These are phyloP conservation scores for Flammula alnicola DNA, from an alignment of 1,284 basidiomycete species.

Conservation along the genomic window DNA sequence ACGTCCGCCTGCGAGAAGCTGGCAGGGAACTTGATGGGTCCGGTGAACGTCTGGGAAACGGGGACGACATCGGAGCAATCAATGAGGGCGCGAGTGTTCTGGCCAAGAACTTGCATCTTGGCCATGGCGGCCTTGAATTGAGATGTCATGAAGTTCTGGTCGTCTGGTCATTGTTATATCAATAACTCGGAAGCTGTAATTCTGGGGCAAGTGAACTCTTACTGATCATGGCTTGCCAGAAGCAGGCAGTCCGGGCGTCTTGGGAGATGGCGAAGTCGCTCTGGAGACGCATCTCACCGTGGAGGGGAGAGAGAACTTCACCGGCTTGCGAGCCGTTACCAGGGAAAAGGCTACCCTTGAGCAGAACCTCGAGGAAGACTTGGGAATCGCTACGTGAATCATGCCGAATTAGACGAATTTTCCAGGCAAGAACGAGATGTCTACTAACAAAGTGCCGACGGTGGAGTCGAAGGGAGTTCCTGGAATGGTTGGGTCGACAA, in stretches of 20 bases:
- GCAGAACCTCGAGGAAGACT: conserved; percentile 24
- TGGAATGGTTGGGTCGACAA: conserved; percentile 17
- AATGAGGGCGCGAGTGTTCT: conserved; percentile 17
- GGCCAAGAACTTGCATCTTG: conserved; percentile 27
- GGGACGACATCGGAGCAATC: conserved; percentile 31
- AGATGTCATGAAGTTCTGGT: conserved; percentile 30
- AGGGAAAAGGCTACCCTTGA: conserved; percentile 23
- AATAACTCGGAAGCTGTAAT: not conserved
- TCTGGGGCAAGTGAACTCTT: not conserved
- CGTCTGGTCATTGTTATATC: conserved; percentile 5
- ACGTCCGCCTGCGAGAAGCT: conserved; percentile 6
- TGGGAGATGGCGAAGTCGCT: conserved; percentile 27
- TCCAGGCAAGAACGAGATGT: not conserved
- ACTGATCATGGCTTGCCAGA: conserved; percentile 15
- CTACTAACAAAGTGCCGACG: conserved; percentile 18
- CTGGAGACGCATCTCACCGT: conserved; percentile 30
- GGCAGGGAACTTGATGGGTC: conserved; percentile 11
- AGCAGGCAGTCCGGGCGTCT: conserved; percentile 10
- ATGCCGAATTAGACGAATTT: not conserved
- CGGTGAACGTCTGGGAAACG: conserved; percentile 7
- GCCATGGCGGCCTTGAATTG: conserved; percentile 33
- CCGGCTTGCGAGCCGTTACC: conserved; percentile 22
- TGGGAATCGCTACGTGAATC: conserved; percentile 17
- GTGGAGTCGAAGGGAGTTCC: conserved; percentile 23
- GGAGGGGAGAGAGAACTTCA: conserved; percentile 21